These are phyloP conservation scores for Berberis thunbergii DNA, from an alignment of 164 flowering plant species.

Conservation along the genomic window DNA sequence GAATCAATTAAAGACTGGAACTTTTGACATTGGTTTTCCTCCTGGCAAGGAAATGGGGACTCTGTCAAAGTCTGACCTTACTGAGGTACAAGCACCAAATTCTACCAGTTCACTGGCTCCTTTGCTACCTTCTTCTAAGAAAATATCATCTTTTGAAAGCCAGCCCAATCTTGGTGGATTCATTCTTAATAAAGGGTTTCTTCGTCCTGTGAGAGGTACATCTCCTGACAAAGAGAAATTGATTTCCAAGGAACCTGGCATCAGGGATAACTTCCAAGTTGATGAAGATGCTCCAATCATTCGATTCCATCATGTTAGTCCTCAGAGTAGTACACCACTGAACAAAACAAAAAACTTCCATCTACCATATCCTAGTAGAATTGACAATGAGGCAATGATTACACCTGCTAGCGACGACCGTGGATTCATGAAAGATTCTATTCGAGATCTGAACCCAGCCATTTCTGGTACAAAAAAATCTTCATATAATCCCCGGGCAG, in stretches of 20 bases:
- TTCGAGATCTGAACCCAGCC: slow-evolving; percentile 14
- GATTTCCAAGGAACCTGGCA: slow-evolving; percentile 10
- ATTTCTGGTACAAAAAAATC: slow-evolving; percentile 25
- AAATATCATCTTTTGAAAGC: slow-evolving; percentile 26
- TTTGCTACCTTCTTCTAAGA: slow-evolving; percentile 22
- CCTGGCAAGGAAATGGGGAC: slow-evolving; percentile 24
- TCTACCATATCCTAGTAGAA: slow-evolving; percentile 19
- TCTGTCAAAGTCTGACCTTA: slow-evolving; percentile 22
- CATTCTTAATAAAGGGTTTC: slow-evolving; percentile 24
- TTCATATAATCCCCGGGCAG: slow-evolving; percentile 20
- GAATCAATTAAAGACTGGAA: slow-evolving; percentile 51
- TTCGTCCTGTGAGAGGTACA: slow-evolving; percentile 12
- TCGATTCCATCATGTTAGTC: slow-evolving; percentile 19
- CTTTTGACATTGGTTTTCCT: slow-evolving; percentile 16
- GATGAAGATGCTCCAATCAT: slow-evolving; percentile 20
- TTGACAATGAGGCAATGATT: slow-evolving; percentile 15
- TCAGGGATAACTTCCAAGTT: slow-evolving; percentile 21
- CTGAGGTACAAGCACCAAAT: slow-evolving; percentile 17
- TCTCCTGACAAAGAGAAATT: slow-evolving; percentile 6
- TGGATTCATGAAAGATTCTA: slow-evolving; percentile 15
- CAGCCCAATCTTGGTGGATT: slow-evolving; percentile 24
- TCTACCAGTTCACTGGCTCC: slow-evolving; percentile 23
- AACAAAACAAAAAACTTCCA: slow-evolving; percentile 21
- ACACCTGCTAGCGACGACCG: slow-evolving; percentile 7
- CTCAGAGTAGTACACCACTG: slow-evolving; percentile 21